phyloP scores from a whole-genome alignment of 148 eudicot genomes.

The Pouteria glomerata region DNA sequence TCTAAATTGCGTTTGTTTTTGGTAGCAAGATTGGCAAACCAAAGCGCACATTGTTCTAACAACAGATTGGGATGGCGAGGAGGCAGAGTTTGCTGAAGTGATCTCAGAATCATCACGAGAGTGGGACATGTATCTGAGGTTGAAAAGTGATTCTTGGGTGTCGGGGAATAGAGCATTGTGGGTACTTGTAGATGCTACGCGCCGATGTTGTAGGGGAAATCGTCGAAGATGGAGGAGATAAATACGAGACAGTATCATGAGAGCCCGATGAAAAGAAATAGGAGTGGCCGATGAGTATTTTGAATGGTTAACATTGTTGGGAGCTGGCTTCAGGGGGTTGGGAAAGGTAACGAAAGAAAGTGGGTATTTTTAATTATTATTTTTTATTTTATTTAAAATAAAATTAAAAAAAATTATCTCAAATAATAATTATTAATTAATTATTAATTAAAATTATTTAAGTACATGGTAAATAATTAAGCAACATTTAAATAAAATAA shows the following conservation, averaged over 20 bases:
- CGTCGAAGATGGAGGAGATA: neutral
- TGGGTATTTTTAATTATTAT: too few species aligned
- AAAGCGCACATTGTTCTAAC: slow-evolving; percentile 45
- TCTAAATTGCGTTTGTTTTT: slow-evolving; percentile 32
- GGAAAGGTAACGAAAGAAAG: too few species aligned
- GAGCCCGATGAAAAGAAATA: too few species aligned
- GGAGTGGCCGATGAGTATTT: too few species aligned
- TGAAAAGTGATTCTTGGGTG: neutral
- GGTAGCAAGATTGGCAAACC: slow-evolving; percentile 60
- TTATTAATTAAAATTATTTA: too few species aligned
- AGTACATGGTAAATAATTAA: too few species aligned
- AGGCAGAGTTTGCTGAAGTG: neutral
- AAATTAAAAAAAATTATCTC: too few species aligned
- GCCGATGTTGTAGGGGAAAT: neutral
- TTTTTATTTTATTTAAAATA: too few species aligned
- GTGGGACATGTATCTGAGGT: neutral
- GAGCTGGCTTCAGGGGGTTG: too few species aligned
- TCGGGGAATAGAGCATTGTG: slow-evolving; percentile 4
- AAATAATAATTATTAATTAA: too few species aligned
- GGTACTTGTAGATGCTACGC: neutral
- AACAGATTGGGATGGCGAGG: slow-evolving; percentile 32
- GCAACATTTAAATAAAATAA: too few species aligned
- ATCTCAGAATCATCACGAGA: neutral
- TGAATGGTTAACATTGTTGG: too few species aligned
- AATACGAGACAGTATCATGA: slow-evolving; percentile 1